phyloP scores from a whole-genome alignment of 345 rosid species.

The Raphanus raphanistrum region DNA sequence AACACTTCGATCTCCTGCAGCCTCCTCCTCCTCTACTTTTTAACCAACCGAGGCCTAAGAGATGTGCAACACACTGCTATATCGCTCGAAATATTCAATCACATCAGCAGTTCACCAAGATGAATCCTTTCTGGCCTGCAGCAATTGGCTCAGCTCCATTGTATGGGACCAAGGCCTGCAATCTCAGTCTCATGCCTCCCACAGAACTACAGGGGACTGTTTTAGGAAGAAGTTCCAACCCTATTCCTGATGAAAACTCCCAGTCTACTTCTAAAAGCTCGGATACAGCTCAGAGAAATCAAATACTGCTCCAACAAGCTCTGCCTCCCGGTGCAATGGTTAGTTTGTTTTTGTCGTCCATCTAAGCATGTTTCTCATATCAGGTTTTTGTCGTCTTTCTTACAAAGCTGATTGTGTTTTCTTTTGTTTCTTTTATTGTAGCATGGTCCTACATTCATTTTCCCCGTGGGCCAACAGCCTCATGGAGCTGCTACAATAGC shows the following conservation, averaged over 20 bases:
- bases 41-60: constrained; percentile 78
- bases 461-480: constrained; percentile 88
- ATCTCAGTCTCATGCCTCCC: constrained; percentile 68
- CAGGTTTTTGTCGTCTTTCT: background rate
- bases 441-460: constrained; percentile 81
- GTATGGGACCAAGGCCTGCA: constrained; percentile 72
- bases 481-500: constrained; percentile 68
- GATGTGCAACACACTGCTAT: constrained; percentile 96
- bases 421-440: constrained; percentile 37
- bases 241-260: constrained; percentile 57
- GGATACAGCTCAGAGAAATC: constrained; percentile 77
- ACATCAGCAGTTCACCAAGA: constrained; percentile 74
- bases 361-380: background rate
- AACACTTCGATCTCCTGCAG: constrained; percentile 40
- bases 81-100: constrained; percentile 73
- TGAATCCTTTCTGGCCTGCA: constrained; percentile 91
- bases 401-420: background rate
- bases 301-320: constrained; percentile 77
- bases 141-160: constrained; percentile 72
- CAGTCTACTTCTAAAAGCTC: constrained; percentile 49
- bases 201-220: constrained; percentile 63
- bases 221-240: constrained; percentile 51
- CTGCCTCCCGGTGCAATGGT: constrained; percentile 89
- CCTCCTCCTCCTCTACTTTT: constrained; percentile 75
- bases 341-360: constrained; percentile 18